These are phyloP conservation scores for Penicillium dipodomyicola DNA, from an alignment of 495 filamentous ascomycete genomes.

Conservation along the genomic window DNA sequence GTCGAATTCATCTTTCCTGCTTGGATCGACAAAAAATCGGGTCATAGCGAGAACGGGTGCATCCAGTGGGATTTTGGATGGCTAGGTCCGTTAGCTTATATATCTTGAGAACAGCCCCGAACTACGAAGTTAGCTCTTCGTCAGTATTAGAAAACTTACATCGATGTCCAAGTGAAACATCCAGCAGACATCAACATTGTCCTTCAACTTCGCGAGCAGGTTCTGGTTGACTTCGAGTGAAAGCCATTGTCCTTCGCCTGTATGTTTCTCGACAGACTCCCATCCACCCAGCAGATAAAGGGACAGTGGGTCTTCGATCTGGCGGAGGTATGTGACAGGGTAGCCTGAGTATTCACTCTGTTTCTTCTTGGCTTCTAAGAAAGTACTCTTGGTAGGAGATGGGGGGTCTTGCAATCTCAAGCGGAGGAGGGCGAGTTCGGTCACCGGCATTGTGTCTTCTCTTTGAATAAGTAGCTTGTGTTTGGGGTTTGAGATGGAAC, in stretches of 20 bases:
- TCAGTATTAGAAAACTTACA: not conserved
- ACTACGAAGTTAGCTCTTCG: not conserved
- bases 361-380: constrained; percentile 33
- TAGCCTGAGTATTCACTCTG: constrained; percentile 37
- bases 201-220: constrained; percentile 40
- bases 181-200: constrained; percentile 41
- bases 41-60: constrained; percentile 45
- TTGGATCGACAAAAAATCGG: constrained; percentile 41
- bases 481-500: not conserved
- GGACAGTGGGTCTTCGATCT: constrained; percentile 46
- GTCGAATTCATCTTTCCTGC: constrained; percentile 41
- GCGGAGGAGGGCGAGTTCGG: constrained; percentile 52
- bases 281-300: constrained; percentile 53
- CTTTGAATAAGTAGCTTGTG: not conserved
- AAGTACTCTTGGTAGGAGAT: constrained; percentile 18
- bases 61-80: constrained; percentile 29
- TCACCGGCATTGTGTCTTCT: constrained; percentile 44
- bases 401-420: constrained; percentile 18
- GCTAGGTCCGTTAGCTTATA: constrained; percentile 7
- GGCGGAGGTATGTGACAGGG: constrained; percentile 36
- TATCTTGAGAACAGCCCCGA: not conserved
- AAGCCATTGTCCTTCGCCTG: constrained; percentile 42
- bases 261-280: constrained; percentile 47
- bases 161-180: constrained; percentile 38
- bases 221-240: constrained; percentile 34